Evolutionary conservation across 2,329 filamentous ascomycete species (phyloP).

Genomic region (Microcyclospora tardicrescens): DNA sequence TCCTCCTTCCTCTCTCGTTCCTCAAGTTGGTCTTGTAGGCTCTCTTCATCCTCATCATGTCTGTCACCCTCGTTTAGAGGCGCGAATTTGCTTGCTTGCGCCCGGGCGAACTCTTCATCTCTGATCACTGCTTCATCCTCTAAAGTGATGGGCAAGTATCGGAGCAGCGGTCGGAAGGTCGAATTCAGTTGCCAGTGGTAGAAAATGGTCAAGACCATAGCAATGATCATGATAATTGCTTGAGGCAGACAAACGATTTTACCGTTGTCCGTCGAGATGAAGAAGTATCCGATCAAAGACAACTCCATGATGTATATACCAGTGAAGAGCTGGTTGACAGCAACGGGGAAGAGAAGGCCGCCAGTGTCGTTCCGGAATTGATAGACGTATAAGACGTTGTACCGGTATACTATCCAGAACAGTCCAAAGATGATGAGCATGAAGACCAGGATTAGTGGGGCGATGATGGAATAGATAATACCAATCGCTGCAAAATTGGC

Average conservation of each 20-base stretch:
- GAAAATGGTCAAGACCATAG: slow-evolving; percentile 53
- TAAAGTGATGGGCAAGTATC: slow-evolving; percentile 84
- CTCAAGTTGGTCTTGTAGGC: slow-evolving; percentile 32
- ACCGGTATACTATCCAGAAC: slow-evolving; percentile 91
- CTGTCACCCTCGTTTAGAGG: slow-evolving; percentile 12
- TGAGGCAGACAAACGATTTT: slow-evolving; percentile 55
- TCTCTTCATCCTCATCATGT: slow-evolving; percentile 21
- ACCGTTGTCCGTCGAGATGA: slow-evolving; percentile 51
- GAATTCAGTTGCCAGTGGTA: slow-evolving; percentile 73
- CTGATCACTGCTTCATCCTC: slow-evolving; percentile 90
- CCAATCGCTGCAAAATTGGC: slow-evolving; percentile 92
- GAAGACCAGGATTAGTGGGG: slow-evolving; percentile 84
- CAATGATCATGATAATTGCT: slow-evolving; percentile 72
- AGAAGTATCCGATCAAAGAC: slow-evolving; percentile 78
- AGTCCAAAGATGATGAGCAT: slow-evolving; percentile 83
- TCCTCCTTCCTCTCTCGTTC: slow-evolving; percentile 26
- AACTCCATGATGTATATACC: slow-evolving; percentile 92
- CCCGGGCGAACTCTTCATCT: slow-evolving; percentile 75
- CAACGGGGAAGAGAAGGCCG: slow-evolving; percentile 78
- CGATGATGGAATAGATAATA: slow-evolving; percentile 71
- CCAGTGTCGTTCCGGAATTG: slow-evolving; percentile 84
- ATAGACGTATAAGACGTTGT: slow-evolving; percentile 90
- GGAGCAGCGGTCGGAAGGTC: slow-evolving; percentile 73
- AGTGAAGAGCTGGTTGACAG: slow-evolving; percentile 90
- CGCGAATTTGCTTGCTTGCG: slow-evolving; percentile 32